A percentile compares a stretch with the other conserved stretches of the same genome.
These are phyloP conservation scores for Carpinus viminea DNA, from an alignment of 306 rosid genomes.

Conservation along the genomic window DNA sequence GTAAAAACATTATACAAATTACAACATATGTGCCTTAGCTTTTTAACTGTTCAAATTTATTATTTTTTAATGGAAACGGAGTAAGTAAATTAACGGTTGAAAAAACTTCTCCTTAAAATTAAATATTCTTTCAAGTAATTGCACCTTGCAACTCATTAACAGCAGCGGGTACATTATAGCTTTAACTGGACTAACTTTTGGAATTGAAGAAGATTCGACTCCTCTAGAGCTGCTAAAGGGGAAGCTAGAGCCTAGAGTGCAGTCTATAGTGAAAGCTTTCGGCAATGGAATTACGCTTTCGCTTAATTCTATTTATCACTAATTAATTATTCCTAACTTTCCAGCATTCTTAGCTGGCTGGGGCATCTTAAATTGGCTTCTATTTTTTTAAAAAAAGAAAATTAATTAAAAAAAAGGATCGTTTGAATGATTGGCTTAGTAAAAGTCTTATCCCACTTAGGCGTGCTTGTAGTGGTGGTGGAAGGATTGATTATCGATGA, in stretches of 20 bases:
- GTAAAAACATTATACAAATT: too few relatives aligned
- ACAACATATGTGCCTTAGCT: too few relatives aligned
- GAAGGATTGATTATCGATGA: conserved; percentile 6
- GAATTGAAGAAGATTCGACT: neutral
- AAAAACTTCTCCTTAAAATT: too few relatives aligned
- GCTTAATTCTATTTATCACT: neutral
- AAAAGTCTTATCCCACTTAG: conserved; percentile 23
- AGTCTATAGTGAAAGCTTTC: conserved; percentile 11
- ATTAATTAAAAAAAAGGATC: neutral
- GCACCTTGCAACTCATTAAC: neutral
- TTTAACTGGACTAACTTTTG: neutral
- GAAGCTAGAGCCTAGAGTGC: neutral
- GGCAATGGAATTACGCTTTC: neutral
- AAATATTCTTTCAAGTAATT: too few relatives aligned
- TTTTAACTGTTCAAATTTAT: too few relatives aligned
- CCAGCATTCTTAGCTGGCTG: conserved; percentile 1
- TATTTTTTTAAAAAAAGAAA: too few relatives aligned
- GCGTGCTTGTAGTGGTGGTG: conserved; percentile 11
- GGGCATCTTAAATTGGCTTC: neutral
- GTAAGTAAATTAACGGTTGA: too few relatives aligned
- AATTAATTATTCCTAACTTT: neutral
- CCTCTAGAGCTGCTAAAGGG: neutral
- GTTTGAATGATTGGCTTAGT: conserved; percentile 13
- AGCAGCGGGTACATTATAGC: neutral
- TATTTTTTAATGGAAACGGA: too few relatives aligned